phyloP scores from a whole-genome alignment of 495 filamentous ascomycete species.

The Durotheca rogersii region DNA sequence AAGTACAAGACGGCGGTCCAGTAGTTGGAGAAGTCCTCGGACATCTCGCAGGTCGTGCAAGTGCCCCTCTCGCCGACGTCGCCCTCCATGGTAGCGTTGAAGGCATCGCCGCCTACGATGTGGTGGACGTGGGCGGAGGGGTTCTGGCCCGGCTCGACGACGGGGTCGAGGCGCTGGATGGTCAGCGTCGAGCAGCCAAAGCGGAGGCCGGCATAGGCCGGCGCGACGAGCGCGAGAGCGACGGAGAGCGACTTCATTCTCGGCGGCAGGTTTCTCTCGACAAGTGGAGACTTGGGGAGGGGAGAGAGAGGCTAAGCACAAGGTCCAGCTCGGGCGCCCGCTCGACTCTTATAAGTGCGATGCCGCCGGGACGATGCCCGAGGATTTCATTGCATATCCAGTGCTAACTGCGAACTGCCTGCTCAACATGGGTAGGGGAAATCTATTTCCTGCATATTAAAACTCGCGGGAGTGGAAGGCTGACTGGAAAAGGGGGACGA shows the following conservation, averaged over 20 bases:
- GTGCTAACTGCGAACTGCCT: constrained; percentile 3
- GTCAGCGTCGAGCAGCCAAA: constrained; percentile 49
- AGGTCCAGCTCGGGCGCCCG: constrained; percentile 5
- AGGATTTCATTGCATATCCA: constrained; percentile 6
- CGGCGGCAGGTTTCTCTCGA: constrained; percentile 13
- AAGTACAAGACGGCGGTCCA: constrained; percentile 54
- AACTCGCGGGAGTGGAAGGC: constrained; percentile 7
- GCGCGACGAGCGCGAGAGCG: constrained; percentile 40
- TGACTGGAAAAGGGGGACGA: constrained; percentile 11
- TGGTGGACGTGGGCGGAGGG: constrained; percentile 50
- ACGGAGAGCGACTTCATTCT: constrained; percentile 50
- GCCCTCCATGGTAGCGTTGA: constrained; percentile 47
- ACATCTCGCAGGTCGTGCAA: constrained; percentile 49
- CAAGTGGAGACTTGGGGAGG: constrained; percentile 22
- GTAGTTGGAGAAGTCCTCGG: constrained; percentile 50
- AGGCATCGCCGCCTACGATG: constrained; percentile 49
- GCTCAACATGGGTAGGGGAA: constrained; percentile 5
- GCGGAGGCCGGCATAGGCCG: constrained; percentile 45
- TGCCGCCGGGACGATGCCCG: constrained; percentile 2
- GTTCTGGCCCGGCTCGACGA: constrained; percentile 42
- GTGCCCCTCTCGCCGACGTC: constrained; percentile 42
- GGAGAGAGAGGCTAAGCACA: constrained; percentile 14
- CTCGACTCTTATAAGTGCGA: constrained; percentile 29
- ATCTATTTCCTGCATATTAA: constrained; percentile 10
- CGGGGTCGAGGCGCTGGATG: constrained; percentile 48